Evolutionary conservation across 176 grass and related monocot genomes (phyloP), one percentile per base, ranked within the genome.

Genomic region (Cenchrus fungigraminus): DNA sequence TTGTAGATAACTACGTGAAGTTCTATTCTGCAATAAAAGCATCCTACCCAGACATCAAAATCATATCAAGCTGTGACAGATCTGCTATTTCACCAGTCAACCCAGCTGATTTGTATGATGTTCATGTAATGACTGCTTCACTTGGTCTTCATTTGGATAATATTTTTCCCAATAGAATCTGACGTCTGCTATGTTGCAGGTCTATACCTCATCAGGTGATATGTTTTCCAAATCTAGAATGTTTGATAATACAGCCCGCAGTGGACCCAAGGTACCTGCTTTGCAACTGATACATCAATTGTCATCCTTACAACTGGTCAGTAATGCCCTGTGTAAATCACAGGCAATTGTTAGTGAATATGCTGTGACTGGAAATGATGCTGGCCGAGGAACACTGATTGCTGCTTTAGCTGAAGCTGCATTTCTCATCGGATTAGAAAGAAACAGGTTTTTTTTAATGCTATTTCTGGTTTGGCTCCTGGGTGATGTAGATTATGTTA

Each of bases 281-380:
- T 61, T 60, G 65, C 49, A 54, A 44, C 60, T 42, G n/a, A 67
- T 64, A 57, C 46, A 57, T 77, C 20, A 76, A 29, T 43, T 81
- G 9, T 58, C 44, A 87, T 83, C n/a, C 52, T 71, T 75, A 45
- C 17, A 67, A 57, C 77, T 79, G 57, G 53, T 79, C 77, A 10
- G 15, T 62, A 66, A 80, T 78, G 71, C 19, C 40, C 13, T 77
- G 51, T 80, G 40, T 81, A 70, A 93, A 77, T 25, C 12, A 6
- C 37, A 98, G 95, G 95, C 91, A 77, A 85, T 98, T 90, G 91
- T 98, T 80, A 98, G 95, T 85, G 95, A 98, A 86, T 98, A 98
- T 98, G 95, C 93, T 59, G 95, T 95, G 54, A 98, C 93, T 57
- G 95, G 93, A 90, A 93, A 89, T 80, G 95, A 94, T 89, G 95